A percentile compares a stretch with the other conserved stretches of the same genome.
Evolutionary conservation across 2,329 filamentous ascomycete species (phyloP).

Genomic region (Arthroderma sp.): DNA sequence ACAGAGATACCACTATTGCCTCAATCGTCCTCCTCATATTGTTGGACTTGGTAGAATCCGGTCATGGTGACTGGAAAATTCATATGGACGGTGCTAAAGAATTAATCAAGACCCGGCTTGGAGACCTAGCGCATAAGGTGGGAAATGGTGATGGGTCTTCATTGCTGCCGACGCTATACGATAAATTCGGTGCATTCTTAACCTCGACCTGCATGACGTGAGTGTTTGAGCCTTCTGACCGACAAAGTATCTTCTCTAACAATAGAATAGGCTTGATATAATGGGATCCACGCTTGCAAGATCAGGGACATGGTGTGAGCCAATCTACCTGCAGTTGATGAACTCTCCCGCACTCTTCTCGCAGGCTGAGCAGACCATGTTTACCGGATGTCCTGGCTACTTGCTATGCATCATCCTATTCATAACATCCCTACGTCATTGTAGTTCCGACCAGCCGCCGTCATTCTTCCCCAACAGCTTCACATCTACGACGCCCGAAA

Average conservation of each 20-base stretch:
- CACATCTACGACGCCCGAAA: no score
- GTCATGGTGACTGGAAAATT: slow-evolving; percentile 38
- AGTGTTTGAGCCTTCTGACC: not conserved
- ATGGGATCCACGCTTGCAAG: slow-evolving; percentile 31
- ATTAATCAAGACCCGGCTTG: slow-evolving; percentile 24
- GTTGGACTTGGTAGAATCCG: slow-evolving; percentile 38
- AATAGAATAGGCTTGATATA: slow-evolving; percentile 23
- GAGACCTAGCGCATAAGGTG: not conserved
- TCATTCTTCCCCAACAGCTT: no score
- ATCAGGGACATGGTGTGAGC: slow-evolving; percentile 25
- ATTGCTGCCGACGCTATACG: not conserved
- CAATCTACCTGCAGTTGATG: slow-evolving; percentile 19
- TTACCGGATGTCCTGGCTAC: no score
- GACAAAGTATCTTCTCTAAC: slow-evolving; percentile 1
- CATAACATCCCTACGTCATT: no score
- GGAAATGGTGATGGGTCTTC: not conserved
- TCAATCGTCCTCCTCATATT: slow-evolving; percentile 16
- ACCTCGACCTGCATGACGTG: slow-evolving; percentile 15
- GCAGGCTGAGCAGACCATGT: no score
- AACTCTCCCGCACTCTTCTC: no score
- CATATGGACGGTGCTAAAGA: slow-evolving; percentile 40
- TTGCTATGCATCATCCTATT: no score
- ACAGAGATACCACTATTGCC: slow-evolving; percentile 32
- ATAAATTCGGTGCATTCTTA: slow-evolving; percentile 3
- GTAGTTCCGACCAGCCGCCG: no score